Conservation (phyloP, 2,329 filamentous ascomycete species). For the Cercospora sp. region DNA sequence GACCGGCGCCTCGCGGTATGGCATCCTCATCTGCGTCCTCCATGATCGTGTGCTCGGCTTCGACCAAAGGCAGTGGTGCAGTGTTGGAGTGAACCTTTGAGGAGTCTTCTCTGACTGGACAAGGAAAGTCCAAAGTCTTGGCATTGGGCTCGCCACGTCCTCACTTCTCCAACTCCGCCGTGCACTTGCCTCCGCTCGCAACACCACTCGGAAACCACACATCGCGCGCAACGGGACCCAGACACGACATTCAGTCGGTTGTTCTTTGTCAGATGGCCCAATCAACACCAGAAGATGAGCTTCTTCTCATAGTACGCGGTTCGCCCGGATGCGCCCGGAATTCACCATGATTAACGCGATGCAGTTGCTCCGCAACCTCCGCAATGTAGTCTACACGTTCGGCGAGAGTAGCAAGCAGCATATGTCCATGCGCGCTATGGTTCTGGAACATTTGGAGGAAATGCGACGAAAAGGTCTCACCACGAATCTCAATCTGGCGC, state of each 20-base stretch:
- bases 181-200: background rate
- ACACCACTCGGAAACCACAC: background rate
- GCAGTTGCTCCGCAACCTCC: constrained; percentile 40
- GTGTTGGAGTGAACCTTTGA: background rate
- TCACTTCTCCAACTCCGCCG: background rate
- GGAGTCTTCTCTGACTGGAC: background rate
- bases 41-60: constrained; percentile 28
- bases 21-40: constrained; percentile 42
- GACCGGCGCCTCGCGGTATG: constrained; percentile 52
- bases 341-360: background rate
- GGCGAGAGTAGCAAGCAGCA: constrained; percentile 38
- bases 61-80: background rate
- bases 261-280: background rate
- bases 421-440: constrained; percentile 33
- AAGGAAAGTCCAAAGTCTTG: constrained; percentile 3
- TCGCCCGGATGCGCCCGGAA: background rate
- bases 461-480: constrained; percentile 32
- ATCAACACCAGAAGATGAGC: constrained; percentile 33
- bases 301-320: constrained; percentile 26
- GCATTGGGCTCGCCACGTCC: background rate
- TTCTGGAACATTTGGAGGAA: constrained; percentile 37
- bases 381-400: constrained; percentile 40
- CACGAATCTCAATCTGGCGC: constrained; percentile 31
- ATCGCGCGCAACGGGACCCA: background rate
- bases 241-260: no score